Conservation (phyloP, 2,329 filamentous ascomycete genomes). For the Simplicillium aogashimaense region DNA sequence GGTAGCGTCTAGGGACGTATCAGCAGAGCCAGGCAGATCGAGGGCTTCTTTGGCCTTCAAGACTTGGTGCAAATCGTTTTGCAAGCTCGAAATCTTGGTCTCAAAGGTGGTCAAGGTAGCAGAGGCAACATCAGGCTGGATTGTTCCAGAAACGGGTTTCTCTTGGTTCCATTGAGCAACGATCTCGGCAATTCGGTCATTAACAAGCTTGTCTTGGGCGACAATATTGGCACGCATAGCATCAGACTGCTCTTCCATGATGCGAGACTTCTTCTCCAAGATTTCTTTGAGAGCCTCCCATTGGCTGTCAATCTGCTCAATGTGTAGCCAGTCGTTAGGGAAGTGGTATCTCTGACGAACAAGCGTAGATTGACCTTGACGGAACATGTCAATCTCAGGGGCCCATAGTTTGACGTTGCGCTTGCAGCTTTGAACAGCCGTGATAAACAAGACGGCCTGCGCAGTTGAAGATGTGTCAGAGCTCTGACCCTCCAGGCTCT, state of each 20-base stretch:
- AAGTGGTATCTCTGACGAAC: constrained; percentile 90
- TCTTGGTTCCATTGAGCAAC: constrained; percentile 87
- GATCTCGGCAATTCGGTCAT: constrained; percentile 78
- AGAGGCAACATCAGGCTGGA: constrained; percentile 81
- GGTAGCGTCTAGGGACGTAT: constrained; percentile 74
- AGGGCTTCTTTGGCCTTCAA: constrained; percentile 94
- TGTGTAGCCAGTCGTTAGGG: constrained; percentile 85
- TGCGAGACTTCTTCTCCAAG: constrained; percentile 82
- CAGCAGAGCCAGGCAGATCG: constrained; percentile 70
- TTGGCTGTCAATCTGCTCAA: constrained; percentile 92
- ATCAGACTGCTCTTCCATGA: constrained; percentile 94
- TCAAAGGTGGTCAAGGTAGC: constrained; percentile 76
- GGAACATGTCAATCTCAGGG: constrained; percentile 90
- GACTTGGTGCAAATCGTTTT: constrained; percentile 86
- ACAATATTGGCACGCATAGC: constrained; percentile 89
- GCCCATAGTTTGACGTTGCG: constrained; percentile 90
- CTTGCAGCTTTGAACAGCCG: constrained; percentile 92
- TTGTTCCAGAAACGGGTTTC: constrained; percentile 91
- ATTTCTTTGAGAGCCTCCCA: constrained; percentile 93
- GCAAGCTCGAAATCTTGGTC: constrained; percentile 70
- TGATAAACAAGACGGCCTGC: constrained; percentile 96
- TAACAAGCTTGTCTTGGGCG: constrained; percentile 86
- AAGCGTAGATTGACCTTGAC: constrained; percentile 88
- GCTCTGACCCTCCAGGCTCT: constrained; percentile 83
- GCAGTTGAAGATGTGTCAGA: constrained; percentile 92